Evolutionary conservation across 1,284 basidiomycete genomes (phyloP), one percentile per base, ranked within the genome.

Genomic region (Cerrena zonata): DNA sequence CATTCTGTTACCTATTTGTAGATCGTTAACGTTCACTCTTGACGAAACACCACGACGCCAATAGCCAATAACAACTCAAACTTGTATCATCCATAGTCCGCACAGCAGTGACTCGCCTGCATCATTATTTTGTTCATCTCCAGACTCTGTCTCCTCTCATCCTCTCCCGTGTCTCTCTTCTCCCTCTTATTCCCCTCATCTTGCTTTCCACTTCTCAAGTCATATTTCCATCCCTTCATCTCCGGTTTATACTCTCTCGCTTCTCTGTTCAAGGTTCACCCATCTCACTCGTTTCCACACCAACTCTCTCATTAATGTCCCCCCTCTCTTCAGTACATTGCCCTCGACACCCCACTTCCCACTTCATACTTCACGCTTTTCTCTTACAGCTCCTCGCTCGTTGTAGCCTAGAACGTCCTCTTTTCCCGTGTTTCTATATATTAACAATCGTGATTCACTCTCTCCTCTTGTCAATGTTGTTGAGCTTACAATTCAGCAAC

Each of bases 321-420:
- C 19, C 5, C 41, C 41, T 40, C 11, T n/a, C 34, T n/a, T 36
- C 34, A 40, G 39, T 40, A 18, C n/a, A 22, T 40, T 18, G 7
- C 10, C 41, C 23, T 13, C 41, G 5, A 23, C 23, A 5, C 13
- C 41, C 21, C 19, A 42, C 19, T 7, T 42, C 41, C 41, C 39
- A 15, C 10, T 40, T 22, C n/a, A n/a, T n/a, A n/a, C n/a, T n/a
- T n/a, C n/a, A n/a, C n/a, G n/a, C n/a, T n/a, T n/a, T n/a, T 39
- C 37, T 21, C 37, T 5, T 39, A 39, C 13, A 21, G 21, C 21
- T 15, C 41, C 13, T 42, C 41, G 41, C 41, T 19, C 23, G 19
- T 42, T 42, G 41, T 42, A 42, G 41, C 41, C 41, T 42, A 42
- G 41, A 42, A 23, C 24, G 5, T 42, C 24, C 41, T 42, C 22